A percentile compares a stretch with the other conserved stretches of the same genome.
Evolutionary conservation across 2,329 filamentous ascomycete species (phyloP).

Genomic region (Trichoderma sp.): DNA sequence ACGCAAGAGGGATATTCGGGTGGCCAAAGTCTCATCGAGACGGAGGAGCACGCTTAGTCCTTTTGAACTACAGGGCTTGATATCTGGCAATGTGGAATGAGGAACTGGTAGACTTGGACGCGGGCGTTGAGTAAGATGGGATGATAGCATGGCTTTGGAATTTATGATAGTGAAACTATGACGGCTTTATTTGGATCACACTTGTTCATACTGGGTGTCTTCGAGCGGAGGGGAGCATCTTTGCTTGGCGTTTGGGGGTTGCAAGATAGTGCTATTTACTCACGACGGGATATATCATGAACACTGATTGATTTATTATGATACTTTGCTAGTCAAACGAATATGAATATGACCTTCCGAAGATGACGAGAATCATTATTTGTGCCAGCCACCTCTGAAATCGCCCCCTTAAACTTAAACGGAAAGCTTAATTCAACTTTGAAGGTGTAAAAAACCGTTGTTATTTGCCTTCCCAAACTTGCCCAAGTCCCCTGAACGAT

Average conservation of each 20-base stretch:
- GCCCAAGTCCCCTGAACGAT: background rate
- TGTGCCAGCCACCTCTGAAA: background rate
- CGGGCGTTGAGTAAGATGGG: background rate
- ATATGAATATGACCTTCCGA: background rate
- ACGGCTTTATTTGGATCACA: conserved; percentile 1
- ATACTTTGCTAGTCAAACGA: no score
- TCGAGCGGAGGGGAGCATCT: background rate
- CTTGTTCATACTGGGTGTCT: background rate
- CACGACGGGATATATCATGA: background rate
- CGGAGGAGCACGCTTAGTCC: conserved; percentile 75
- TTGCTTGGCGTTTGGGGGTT: background rate
- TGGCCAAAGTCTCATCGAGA: conserved; percentile 61
- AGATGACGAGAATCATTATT: background rate
- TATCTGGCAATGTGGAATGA: conserved; percentile 53
- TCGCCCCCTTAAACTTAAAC: background rate
- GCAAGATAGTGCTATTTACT: background rate
- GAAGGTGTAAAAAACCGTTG: background rate
- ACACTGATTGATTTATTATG: background rate
- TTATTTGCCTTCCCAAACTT: conserved; percentile 1
- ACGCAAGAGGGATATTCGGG: conserved; percentile 57
- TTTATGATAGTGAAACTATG: background rate
- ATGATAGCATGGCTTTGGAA: background rate
- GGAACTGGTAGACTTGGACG: background rate
- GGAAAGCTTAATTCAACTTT: background rate
- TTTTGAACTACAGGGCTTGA: conserved; percentile 72